phyloP scores from a whole-genome alignment of 2,329 filamentous ascomycete species.

The Fusarium brachygibbosum region DNA sequence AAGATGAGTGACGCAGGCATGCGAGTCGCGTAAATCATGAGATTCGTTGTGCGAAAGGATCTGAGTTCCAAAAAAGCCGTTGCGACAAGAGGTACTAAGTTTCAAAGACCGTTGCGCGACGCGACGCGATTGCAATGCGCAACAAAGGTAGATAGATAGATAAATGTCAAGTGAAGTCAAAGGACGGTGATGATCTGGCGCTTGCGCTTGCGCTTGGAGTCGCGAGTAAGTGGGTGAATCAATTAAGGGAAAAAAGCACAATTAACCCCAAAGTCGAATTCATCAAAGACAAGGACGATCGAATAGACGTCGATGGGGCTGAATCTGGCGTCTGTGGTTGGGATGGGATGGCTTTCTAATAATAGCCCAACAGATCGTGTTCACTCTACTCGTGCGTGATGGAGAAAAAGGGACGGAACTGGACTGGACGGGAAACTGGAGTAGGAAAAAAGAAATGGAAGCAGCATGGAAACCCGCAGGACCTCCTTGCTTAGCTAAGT shows the following conservation, averaged over 20 bases:
- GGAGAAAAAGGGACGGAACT: constrained; percentile 32
- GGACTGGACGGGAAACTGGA: constrained; percentile 29
- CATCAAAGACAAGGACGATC: constrained; percentile 27
- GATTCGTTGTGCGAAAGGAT: constrained; percentile 1
- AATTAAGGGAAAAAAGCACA: constrained; percentile 3
- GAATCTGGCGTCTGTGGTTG: constrained; percentile 49
- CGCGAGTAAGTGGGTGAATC: constrained; percentile 4
- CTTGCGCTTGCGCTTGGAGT: constrained; percentile 29
- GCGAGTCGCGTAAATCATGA: constrained; percentile 30
- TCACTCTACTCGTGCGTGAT: constrained; percentile 45
- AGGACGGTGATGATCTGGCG: constrained; percentile 9
- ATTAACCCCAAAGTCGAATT: constrained; percentile 15
- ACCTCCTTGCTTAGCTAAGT: constrained; percentile 42
- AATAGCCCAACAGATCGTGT: constrained; percentile 51
- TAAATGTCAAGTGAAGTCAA: background rate
- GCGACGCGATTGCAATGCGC: constrained; percentile 26
- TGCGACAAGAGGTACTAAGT: constrained; percentile 16
- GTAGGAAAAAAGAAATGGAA: constrained; percentile 48
- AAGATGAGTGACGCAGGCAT: constrained; percentile 29
- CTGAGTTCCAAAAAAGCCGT: constrained; percentile 16
- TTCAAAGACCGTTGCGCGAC: constrained; percentile 31
- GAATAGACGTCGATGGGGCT: constrained; percentile 48
- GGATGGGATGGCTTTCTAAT: constrained; percentile 49
- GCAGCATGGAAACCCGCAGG: constrained; percentile 41
- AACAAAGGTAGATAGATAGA: constrained; percentile 16